Evolutionary conservation across 257 asterid species (phyloP), one percentile per base, ranked within the genome.

Genomic region (Nemophila menziesii): DNA sequence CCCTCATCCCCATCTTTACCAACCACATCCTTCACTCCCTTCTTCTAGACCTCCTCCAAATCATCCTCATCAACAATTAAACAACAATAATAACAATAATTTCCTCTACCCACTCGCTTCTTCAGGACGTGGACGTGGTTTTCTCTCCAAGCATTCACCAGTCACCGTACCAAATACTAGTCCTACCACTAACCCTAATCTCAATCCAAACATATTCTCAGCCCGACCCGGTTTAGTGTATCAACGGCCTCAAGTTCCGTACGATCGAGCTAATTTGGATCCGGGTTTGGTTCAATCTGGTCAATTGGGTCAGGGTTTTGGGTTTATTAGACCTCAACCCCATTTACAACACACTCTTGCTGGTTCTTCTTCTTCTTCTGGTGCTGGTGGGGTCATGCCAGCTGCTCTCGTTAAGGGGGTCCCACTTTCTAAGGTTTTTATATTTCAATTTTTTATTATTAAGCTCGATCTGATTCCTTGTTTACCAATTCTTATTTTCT

Each of bases 21-120:
- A 70, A 60, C 63, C 76, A 14, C 75, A 66, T 2, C 78, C 79
- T 2, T 38, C 29, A 7, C 36, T 29, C 8, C 51, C 44, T 9
- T 27, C 49, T 24, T 5, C 11, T 33, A 34, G 26, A 33, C 52
- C 34, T 37, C 63, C 67, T 13, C 70, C 61, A 20, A 63, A 61
- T 16, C 63, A 52, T 14, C 58, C 58, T n/a, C 65, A 62, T 33
- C n/a, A n/a, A n/a, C n/a, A n/a, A n/a, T n/a, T n/a, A n/a, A n/a
- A n/a, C n/a, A n/a, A n/a, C n/a, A 49, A 56, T 44, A 7, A 7
- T 13, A 7, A 10, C 36, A 29, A 29, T 13, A 29, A 29, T 29
- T 46, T 74, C 65, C 79, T 71, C 33, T 76, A 86, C 53, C 90
- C 90, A 0, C 68, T 78, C 5, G 76, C 82, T 40, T 68, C 80